Evolutionary conservation across 371 early-diverging fungal species (phyloP), one percentile per base, ranked within the genome.

Genomic region (Mortierella sp.): DNA sequence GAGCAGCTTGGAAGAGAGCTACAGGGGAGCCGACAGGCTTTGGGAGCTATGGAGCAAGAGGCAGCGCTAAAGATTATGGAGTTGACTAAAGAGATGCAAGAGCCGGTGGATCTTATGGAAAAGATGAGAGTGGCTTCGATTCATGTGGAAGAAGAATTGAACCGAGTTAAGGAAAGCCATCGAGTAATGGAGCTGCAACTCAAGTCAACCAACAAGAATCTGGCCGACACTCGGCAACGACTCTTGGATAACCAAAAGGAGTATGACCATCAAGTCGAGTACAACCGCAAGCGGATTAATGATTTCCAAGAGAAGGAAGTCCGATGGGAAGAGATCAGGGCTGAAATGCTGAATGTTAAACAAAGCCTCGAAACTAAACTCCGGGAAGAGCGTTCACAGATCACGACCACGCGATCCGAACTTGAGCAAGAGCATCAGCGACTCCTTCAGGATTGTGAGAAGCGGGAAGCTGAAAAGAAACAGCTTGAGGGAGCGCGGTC

Each of bases 1-100:
- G 77, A 76, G 23, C 68, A 71, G 29, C 23, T 71, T 26, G 77
- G 72, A 7, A 68, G 68, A 9, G 59, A 76, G 11, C 62, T 76
- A 7, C 77, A 76, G 30, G 57, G 57, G 46, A 68, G 62, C 14
- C 77, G 64, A 29, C 60, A 63, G 7, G 55, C 63, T 14, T 50
- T 58, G 21, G 44, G 51, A 23, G 57, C 26, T n/a, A 64, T 72
- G 77, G 72, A 76, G 21, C 58, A 69, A 23, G 68, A 75, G 2
- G 68, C 71, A 3, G 28, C 64, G 7, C 25, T 19, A 46, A 69
- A 69, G 58, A 66, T 72, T 68, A 85, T 98, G 65, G 96, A 96
- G 76, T 96, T 99, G 84, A 98, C 98, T 90, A 91, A 88, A 70
- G 99, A 99, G 84, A 90, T 99, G 71, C 95, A 95, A 82, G 99